Conservation (phyloP, 352 stramenopile genomes). For the Peronospora destructor region DNA sequence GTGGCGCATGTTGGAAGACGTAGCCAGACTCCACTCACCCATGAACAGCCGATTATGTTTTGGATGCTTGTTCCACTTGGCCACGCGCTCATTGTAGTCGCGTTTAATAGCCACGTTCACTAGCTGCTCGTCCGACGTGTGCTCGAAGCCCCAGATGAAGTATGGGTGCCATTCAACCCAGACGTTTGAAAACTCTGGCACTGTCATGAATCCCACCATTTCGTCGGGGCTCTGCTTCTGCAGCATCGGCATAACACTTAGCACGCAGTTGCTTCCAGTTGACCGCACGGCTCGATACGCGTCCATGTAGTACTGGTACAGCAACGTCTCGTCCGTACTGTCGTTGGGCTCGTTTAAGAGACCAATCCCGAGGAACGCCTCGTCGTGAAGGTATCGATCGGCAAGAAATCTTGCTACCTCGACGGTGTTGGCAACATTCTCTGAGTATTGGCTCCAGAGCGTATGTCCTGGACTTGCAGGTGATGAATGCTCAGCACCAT, state of each 20-base stretch:
- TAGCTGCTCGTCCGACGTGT: conserved; percentile 41
- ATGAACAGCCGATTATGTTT: conserved; percentile 45
- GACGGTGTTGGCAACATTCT: conserved; percentile 58
- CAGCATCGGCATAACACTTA: conserved; percentile 55
- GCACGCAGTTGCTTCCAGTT: conserved; percentile 54
- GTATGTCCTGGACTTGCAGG: conserved; percentile 34
- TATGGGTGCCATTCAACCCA: conserved; percentile 82
- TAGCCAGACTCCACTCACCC: conserved; percentile 53
- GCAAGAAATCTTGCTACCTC: conserved; percentile 51
- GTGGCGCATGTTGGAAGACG: conserved; percentile 38
- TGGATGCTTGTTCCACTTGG: conserved; percentile 28
- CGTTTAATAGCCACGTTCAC: conserved; percentile 31
- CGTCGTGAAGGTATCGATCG: conserved; percentile 50
- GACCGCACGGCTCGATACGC: conserved; percentile 53
- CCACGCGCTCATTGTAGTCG: conserved; percentile 26
- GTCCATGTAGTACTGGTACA: conserved; percentile 74
- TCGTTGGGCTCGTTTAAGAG: conserved; percentile 63
- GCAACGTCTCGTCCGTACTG: conserved; percentile 33
- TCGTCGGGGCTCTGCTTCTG: conserved; percentile 50
- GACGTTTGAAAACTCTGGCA: conserved; percentile 52
- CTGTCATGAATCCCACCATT: conserved; percentile 51
- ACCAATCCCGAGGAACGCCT: conserved; percentile 64
- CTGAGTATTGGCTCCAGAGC: conserved; percentile 46
- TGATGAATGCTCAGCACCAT: conserved; percentile 36
- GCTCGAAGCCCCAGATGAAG: conserved; percentile 74